Percentiles rank a stretch among this genome's conserved stretches.
Conservation (phyloP, 163 green algal species). For the Chloroidium sp. region DNA sequence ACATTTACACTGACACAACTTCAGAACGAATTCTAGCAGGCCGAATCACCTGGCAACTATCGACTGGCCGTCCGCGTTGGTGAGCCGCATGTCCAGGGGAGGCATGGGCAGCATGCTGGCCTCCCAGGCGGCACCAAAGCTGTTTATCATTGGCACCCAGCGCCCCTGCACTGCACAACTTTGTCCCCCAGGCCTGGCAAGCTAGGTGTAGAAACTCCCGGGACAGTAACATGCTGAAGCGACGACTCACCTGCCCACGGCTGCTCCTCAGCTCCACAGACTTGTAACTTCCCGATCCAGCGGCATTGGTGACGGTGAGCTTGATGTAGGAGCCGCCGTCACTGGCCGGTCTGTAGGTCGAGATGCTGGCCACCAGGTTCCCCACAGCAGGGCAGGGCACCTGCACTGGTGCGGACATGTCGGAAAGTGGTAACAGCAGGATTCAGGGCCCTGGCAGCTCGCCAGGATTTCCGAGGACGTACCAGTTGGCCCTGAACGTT, state of each 20-base stretch:
- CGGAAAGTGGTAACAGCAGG: too few relatives aligned
- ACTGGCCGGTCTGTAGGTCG: neutral
- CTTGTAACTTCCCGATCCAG: neutral
- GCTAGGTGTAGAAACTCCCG: too few relatives aligned
- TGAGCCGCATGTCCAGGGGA: constrained; percentile 15
- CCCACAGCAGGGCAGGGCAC: neutral
- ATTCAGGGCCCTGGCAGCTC: neutral
- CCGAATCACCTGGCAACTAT: neutral
- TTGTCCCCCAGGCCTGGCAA: too few relatives aligned
- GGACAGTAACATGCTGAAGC: too few relatives aligned
- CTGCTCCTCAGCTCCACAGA: neutral
- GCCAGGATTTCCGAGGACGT: neutral
- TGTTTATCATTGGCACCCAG: constrained; percentile 13
- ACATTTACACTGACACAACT: too few relatives aligned
- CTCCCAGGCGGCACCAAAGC: constrained; percentile 17
- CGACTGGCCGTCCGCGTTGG: constrained; percentile 2
- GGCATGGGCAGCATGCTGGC: constrained; percentile 1
- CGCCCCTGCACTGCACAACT: neutral
- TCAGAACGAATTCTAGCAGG: too few relatives aligned
- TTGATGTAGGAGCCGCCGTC: neutral
- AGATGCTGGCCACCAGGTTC: neutral
- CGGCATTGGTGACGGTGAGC: neutral
- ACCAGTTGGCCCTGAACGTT: neutral
- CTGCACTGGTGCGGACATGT: neutral
- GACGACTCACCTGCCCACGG: neutral